A percentile compares a stretch with the other conserved stretches of the same genome.
Conservation (phyloP, 306 rosid species). For the Astragalus membranaceus region DNA sequence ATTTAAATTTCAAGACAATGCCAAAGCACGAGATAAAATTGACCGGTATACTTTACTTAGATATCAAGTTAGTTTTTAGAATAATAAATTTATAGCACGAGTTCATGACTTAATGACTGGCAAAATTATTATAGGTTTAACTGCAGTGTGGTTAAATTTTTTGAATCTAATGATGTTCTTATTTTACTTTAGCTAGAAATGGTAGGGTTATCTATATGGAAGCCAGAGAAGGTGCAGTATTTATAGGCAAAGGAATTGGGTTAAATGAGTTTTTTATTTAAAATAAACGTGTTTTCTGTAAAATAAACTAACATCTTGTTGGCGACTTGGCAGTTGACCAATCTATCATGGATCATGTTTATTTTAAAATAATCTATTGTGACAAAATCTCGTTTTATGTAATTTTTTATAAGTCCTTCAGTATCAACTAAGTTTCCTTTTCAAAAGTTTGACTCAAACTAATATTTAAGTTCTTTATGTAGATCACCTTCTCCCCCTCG, state of each 20-base stretch:
- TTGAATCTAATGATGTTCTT: not conserved
- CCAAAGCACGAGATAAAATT: not conserved
- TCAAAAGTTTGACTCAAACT: slow-evolving; percentile 3
- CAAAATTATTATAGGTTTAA: not conserved
- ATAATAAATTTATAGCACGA: not conserved
- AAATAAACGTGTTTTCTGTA: not conserved
- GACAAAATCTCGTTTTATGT: not conserved
- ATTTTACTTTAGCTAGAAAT: not conserved
- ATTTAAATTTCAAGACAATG: not conserved
- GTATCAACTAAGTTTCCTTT: not conserved
- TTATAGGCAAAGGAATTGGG: not conserved
- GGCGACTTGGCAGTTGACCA: not conserved
- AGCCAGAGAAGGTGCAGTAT: not conserved
- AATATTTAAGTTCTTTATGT: slow-evolving; percentile 17
- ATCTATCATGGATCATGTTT: not conserved
- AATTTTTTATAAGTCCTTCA: not conserved
- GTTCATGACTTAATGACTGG: not conserved
- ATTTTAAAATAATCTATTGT: not conserved
- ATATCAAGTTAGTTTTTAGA: not conserved
- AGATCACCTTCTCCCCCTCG: slow-evolving; percentile 75
- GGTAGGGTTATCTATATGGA: not conserved
- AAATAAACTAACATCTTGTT: not conserved
- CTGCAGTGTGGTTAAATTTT: not conserved
- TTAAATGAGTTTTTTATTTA: not conserved
- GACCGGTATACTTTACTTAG: not conserved